A percentile compares a stretch with the other conserved stretches of the same genome.
These are phyloP conservation scores for Acacia crassicarpa DNA, from an alignment of 306 rosid genomes.

Conservation along the genomic window DNA sequence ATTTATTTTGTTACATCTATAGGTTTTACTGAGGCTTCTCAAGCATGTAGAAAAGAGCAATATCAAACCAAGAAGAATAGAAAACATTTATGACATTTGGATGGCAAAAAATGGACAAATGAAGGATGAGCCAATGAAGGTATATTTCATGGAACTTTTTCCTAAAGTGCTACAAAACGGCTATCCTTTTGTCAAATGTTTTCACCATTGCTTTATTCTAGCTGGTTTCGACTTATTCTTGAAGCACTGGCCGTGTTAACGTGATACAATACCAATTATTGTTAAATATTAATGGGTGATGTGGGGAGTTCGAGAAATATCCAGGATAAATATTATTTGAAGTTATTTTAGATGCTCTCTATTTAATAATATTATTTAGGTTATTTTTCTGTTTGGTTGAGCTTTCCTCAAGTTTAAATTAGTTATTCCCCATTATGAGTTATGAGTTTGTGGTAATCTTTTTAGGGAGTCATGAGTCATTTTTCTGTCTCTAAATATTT, in stretches of 20 bases:
- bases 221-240: not conserved
- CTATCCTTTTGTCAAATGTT: constrained; percentile 15
- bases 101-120: constrained; percentile 51
- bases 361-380: too few relatives aligned
- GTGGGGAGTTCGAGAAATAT: too few relatives aligned
- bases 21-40: constrained; percentile 70
- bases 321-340: too few relatives aligned
- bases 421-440: too few relatives aligned
- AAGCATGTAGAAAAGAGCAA: constrained; percentile 34
- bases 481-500: too few relatives aligned
- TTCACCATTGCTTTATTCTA: not conserved
- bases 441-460: too few relatives aligned
- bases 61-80: constrained; percentile 38
- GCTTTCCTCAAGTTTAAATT: too few relatives aligned
- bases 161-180: constrained; percentile 1
- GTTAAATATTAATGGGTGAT: too few relatives aligned
- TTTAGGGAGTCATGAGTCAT: too few relatives aligned
- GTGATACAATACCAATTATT: too few relatives aligned
- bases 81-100: constrained; percentile 63
- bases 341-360: too few relatives aligned
- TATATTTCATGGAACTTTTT: constrained; percentile 24
- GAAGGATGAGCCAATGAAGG: constrained; percentile 56
- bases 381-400: too few relatives aligned
- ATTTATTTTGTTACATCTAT: constrained; percentile 9
- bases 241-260: not conserved